phyloP scores from a whole-genome alignment of 139 green algal species.

The Coelastrella sp. region DNA sequence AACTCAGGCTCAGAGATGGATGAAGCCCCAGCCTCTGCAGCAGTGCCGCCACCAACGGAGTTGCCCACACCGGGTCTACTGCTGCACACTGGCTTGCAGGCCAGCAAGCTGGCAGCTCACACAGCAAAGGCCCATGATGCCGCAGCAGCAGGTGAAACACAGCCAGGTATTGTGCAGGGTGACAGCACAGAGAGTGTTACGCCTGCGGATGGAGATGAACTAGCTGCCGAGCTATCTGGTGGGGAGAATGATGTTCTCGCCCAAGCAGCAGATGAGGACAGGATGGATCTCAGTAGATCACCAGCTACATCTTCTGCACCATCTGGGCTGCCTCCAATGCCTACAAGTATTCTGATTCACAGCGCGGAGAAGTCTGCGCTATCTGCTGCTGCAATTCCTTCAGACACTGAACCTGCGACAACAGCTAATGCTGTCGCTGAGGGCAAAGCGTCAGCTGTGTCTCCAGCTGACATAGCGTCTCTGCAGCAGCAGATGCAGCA shows the following conservation, averaged over 20 bases:
- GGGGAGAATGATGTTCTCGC: too few species aligned
- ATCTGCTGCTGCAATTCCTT: background rate
- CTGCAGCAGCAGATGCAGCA: conserved; percentile 49
- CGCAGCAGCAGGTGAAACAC: background rate
- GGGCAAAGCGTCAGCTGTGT: background rate
- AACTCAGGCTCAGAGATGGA: too few species aligned
- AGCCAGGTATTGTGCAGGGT: too few species aligned
- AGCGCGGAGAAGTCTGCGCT: conserved; percentile 24
- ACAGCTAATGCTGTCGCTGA: background rate
- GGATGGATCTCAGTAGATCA: too few species aligned
- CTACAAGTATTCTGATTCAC: conserved; percentile 24
- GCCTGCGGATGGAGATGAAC: too few species aligned
- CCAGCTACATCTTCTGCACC: background rate
- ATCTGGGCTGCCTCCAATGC: conserved; percentile 7
- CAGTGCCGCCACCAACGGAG: conserved; percentile 28
- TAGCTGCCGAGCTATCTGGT: too few species aligned
- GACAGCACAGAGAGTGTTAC: too few species aligned
- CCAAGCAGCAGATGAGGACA: conserved; percentile 10
- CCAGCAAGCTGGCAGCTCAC: conserved; percentile 23
- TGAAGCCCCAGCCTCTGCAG: background rate
- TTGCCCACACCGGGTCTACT: conserved; percentile 31
- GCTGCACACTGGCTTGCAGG: conserved; percentile 36
- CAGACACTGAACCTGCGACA: background rate
- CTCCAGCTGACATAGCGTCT: conserved; percentile 14
- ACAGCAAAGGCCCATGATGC: background rate